Percentiles rank a stretch among this genome's conserved stretches.
These are phyloP conservation scores for Colletotrichum sp. DNA, from an alignment of 2,329 filamentous ascomycete genomes.

Conservation along the genomic window DNA sequence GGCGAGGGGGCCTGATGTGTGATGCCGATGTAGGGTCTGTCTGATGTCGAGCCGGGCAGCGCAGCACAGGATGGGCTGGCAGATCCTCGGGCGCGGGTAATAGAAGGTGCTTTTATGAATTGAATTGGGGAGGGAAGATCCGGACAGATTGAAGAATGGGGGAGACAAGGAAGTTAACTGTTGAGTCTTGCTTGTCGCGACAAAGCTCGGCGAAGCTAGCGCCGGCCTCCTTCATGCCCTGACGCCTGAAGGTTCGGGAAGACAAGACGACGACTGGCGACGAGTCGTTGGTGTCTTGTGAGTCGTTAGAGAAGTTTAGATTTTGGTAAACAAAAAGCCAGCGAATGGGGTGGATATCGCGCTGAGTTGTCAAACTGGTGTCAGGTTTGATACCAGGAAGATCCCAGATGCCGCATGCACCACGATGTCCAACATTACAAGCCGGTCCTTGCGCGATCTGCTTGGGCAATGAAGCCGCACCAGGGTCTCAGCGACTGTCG, in stretches of 20 bases:
- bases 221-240: slow-evolving; percentile 20
- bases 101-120: slow-evolving; percentile 22
- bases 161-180: slow-evolving; percentile 21
- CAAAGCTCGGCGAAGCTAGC: slow-evolving; percentile 23
- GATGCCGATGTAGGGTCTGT: slow-evolving; percentile 20
- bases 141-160: slow-evolving; percentile 15
- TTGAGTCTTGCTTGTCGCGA: slow-evolving; percentile 21
- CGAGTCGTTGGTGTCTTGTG: slow-evolving; percentile 23
- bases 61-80: slow-evolving; percentile 21
- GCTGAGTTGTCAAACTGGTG: slow-evolving; percentile 40
- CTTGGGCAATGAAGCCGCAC: slow-evolving; percentile 43
- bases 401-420: slow-evolving; percentile 43
- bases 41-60: slow-evolving; percentile 20
- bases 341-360: slow-evolving; percentile 32
- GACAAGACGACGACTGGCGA: slow-evolving; percentile 20
- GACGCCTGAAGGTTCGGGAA: slow-evolving; percentile 21
- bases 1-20: slow-evolving; percentile 16
- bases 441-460: slow-evolving; percentile 45
- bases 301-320: slow-evolving; percentile 22
- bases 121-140: slow-evolving; percentile 14
- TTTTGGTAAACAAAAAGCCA: slow-evolving; percentile 24
- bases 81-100: slow-evolving; percentile 15
- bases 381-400: slow-evolving; percentile 43
- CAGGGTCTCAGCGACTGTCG: slow-evolving; percentile 38
- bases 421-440: slow-evolving; percentile 41